phyloP scores from a whole-genome alignment of 2,329 filamentous ascomycete genomes.

The Drechslerella coelobrocha region DNA sequence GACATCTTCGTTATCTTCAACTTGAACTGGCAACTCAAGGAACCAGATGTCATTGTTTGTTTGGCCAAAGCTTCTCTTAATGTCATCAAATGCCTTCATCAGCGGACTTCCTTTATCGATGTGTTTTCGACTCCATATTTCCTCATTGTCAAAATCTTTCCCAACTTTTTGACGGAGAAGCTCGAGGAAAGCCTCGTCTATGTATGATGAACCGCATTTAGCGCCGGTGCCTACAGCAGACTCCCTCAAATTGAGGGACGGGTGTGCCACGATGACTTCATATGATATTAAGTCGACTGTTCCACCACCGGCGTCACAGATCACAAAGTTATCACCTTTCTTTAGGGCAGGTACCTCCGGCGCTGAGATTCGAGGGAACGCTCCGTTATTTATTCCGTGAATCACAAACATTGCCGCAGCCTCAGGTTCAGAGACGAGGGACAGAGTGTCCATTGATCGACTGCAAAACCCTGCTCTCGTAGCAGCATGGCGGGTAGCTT shows the following conservation, averaged over 20 bases:
- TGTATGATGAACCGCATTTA: constrained; percentile 51
- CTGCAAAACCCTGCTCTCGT: constrained; percentile 27
- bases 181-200: constrained; percentile 48
- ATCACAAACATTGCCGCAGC: constrained; percentile 34
- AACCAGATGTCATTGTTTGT: constrained; percentile 17
- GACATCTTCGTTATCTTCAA: constrained; percentile 33
- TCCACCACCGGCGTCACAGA: constrained; percentile 52
- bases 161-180: constrained; percentile 36
- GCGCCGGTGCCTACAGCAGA: constrained; percentile 41
- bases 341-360: background rate
- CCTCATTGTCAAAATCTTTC: constrained; percentile 9
- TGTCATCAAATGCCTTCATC: constrained; percentile 44
- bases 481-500: constrained; percentile 21
- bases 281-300: constrained; percentile 52
- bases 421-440: constrained; percentile 36
- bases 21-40: constrained; percentile 27
- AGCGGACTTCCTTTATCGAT: constrained; percentile 30
- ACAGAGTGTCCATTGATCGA: constrained; percentile 23
- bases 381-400: constrained; percentile 24
- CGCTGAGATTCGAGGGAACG: background rate
- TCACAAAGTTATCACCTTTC: constrained; percentile 41
- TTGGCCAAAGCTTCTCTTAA: constrained; percentile 48
- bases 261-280: constrained; percentile 21
- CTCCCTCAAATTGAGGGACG: constrained; percentile 39
- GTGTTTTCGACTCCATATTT: constrained; percentile 24